Evolutionary conservation across 106 monocot species (phyloP).

Genomic region (Platanthera guangdongensis): DNA sequence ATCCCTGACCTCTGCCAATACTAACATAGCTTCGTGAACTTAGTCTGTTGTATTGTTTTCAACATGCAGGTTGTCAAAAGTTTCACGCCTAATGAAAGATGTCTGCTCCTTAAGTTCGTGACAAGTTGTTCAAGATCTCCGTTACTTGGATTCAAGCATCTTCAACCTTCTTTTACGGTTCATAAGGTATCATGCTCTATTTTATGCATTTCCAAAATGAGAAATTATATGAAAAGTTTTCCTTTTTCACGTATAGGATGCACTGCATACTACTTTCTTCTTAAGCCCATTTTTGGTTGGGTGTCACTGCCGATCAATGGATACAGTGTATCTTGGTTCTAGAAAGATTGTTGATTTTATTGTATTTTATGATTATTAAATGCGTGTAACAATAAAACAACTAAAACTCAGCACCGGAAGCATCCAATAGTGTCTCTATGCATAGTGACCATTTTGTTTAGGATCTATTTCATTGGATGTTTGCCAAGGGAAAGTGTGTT

Average conservation of each 20-base stretch:
- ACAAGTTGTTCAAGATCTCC: slow-evolving; percentile 95
- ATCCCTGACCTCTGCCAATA: too few relatives aligned
- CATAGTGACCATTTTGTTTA: background rate
- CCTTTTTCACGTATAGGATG: background rate
- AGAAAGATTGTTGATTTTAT: background rate
- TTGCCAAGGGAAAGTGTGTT: too few relatives aligned
- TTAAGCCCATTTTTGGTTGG: background rate
- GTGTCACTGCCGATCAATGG: background rate
- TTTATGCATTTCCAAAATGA: background rate
- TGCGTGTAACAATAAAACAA: background rate
- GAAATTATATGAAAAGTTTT: background rate
- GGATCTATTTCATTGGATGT: background rate
- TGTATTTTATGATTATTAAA: background rate
- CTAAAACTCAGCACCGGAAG: background rate
- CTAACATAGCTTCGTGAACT: too few relatives aligned
- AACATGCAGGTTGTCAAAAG: slow-evolving; percentile 66
- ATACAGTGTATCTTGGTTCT: background rate
- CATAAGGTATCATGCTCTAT: slow-evolving; percentile 53
- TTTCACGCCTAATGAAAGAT: slow-evolving; percentile 66
- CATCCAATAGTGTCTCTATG: background rate
- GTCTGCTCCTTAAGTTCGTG: slow-evolving; percentile 88
- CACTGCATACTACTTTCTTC: background rate
- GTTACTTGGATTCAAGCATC: slow-evolving; percentile 86
- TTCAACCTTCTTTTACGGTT: slow-evolving; percentile 90
- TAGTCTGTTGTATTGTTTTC: too few relatives aligned